phyloP scores from a whole-genome alignment of 164 flowering plant genomes.

The Sextonia rubra region DNA sequence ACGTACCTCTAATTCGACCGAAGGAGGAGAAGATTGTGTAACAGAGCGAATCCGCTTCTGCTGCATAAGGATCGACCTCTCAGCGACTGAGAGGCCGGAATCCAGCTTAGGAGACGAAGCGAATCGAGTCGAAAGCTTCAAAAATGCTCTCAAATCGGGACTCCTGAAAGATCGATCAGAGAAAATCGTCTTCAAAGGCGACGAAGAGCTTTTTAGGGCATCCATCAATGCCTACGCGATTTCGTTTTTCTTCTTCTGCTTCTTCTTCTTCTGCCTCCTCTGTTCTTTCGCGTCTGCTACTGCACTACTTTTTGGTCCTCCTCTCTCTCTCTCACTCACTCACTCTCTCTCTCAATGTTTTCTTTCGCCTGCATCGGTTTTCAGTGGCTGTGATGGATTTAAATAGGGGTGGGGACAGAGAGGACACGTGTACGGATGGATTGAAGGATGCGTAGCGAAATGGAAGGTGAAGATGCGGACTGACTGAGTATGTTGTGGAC shows the following conservation, averaged over 20 bases:
- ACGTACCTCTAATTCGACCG: background rate
- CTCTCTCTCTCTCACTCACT: background rate
- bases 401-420: background rate
- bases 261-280: too few relatives aligned
- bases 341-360: background rate
- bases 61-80: constrained; percentile 6
- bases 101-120: background rate
- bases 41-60: constrained; percentile 5
- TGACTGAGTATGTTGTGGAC: too few relatives aligned
- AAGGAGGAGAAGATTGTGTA: background rate
- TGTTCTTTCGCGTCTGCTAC: background rate
- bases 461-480: too few relatives aligned
- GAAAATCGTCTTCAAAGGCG: constrained; percentile 7
- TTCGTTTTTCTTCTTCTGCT: background rate
- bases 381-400: background rate
- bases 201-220: constrained; percentile 12
- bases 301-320: background rate
- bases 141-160: background rate
- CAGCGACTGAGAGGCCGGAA: constrained; percentile 6
- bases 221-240: constrained; percentile 14
- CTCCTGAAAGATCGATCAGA: background rate
- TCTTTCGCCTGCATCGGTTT: background rate
- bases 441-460: background rate
- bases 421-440: background rate
- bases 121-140: constrained; percentile 4